Percentiles rank a stretch among this genome's conserved stretches.
Evolutionary conservation across 1,139 yeast genomes (phyloP).

Genomic region (Sugiyamaella neomexicana): DNA sequence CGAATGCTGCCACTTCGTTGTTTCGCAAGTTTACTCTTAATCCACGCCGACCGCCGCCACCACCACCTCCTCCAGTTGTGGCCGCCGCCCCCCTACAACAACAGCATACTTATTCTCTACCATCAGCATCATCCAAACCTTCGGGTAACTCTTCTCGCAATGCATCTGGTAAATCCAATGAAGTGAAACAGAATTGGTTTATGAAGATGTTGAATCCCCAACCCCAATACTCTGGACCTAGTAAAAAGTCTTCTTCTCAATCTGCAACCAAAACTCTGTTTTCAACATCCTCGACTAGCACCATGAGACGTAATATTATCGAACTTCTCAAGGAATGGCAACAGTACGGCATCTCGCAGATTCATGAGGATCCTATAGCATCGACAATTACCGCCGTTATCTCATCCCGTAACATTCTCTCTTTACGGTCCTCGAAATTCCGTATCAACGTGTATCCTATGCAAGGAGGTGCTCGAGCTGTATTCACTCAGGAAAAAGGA

Average conservation of each 20-base stretch:
- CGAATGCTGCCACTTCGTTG: conserved; percentile 21
- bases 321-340: conserved; percentile 40
- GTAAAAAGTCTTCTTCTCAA: background rate
- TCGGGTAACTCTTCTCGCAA: conserved; percentile 7
- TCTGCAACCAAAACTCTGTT: conserved; percentile 31
- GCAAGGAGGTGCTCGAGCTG: conserved; percentile 33
- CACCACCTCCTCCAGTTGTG: conserved; percentile 24
- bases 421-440: conserved; percentile 38
- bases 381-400: conserved; percentile 38
- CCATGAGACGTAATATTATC: conserved; percentile 36
- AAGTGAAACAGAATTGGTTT: conserved; percentile 44
- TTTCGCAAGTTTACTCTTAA: conserved; percentile 26
- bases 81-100: conserved; percentile 3
- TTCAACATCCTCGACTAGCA: conserved; percentile 32
- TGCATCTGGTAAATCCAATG: conserved; percentile 21
- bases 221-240: background rate
- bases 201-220: conserved; percentile 39
- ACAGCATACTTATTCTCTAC: conserved; percentile 7
- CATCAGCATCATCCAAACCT: conserved; percentile 13
- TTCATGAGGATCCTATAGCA: conserved; percentile 32
- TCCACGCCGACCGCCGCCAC: conserved; percentile 30
- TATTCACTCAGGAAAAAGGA: conserved; percentile 37
- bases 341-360: conserved; percentile 39
- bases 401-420: conserved; percentile 39
- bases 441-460: conserved; percentile 32